Evolutionary conservation across 2,329 filamentous ascomycete species (phyloP).

Genomic region (Ophiosphaerella herpotricha): DNA sequence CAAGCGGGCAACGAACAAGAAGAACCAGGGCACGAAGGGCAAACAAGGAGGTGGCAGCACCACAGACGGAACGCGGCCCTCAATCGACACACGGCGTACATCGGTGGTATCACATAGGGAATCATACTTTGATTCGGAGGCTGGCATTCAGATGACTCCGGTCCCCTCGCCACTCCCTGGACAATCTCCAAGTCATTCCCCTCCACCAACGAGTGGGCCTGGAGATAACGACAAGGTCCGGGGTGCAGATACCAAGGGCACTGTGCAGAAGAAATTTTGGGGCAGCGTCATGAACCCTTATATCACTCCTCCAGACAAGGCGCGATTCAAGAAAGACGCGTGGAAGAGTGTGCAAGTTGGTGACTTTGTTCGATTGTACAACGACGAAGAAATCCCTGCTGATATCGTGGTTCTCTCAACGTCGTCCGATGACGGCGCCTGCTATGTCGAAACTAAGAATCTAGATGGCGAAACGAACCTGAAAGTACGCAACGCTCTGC

Average conservation of each 20-base stretch:
- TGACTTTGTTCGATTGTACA: slow-evolving; percentile 95
- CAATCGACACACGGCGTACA: slow-evolving; percentile 66
- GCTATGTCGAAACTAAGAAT: slow-evolving; percentile 98
- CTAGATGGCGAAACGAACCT: slow-evolving; percentile 97
- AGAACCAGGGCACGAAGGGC: slow-evolving; percentile 35
- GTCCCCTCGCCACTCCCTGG: slow-evolving; percentile 79
- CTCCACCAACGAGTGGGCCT: slow-evolving; percentile 30
- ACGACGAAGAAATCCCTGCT: slow-evolving; percentile 91
- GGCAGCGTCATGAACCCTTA: slow-evolving; percentile 76
- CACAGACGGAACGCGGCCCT: slow-evolving; percentile 64
- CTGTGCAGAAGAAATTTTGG: slow-evolving; percentile 57
- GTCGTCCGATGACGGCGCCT: slow-evolving; percentile 90
- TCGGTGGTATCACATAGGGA: slow-evolving; percentile 61
- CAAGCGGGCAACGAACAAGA: slow-evolving; percentile 48
- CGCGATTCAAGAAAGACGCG: slow-evolving; percentile 86
- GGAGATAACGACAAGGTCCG: slow-evolving; percentile 34
- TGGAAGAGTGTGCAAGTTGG: slow-evolving; percentile 97
- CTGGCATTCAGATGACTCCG: slow-evolving; percentile 92
- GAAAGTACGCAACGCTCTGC: slow-evolving; percentile 89
- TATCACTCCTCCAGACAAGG: slow-evolving; percentile 67
- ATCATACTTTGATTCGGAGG: slow-evolving; percentile 57
- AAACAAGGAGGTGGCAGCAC: slow-evolving; percentile 55
- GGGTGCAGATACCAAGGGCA: slow-evolving; percentile 25
- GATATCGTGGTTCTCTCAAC: slow-evolving; percentile 92
- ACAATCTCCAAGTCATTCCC: slow-evolving; percentile 35